These are phyloP conservation scores for Globisporangium cylindrosporum DNA, from an alignment of 352 stramenopile species.

Conservation along the genomic window DNA sequence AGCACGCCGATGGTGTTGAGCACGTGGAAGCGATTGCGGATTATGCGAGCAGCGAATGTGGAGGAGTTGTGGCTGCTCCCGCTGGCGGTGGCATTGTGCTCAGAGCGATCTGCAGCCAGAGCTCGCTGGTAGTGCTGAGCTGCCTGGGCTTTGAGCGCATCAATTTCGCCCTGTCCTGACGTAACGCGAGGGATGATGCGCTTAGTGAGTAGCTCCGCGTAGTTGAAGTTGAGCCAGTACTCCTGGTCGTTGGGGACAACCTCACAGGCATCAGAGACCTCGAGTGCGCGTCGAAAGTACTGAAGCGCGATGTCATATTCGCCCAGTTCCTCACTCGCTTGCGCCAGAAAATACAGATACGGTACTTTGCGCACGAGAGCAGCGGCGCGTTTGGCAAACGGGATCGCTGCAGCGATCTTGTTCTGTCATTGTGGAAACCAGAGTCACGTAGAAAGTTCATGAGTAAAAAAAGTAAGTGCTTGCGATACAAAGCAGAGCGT, in stretches of 20 bases:
- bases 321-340: background rate
- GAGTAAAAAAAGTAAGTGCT: background rate
- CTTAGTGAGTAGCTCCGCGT: constrained; percentile 15
- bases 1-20: constrained; percentile 32
- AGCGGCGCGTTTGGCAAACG: background rate
- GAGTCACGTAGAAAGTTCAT: background rate
- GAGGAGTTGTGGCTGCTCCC: background rate
- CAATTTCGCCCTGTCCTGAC: background rate
- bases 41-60: background rate
- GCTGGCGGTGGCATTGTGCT: background rate
- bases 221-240: constrained; percentile 17
- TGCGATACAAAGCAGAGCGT: background rate
- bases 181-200: constrained; percentile 1
- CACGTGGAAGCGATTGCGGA: constrained; percentile 10
- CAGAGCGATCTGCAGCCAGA: background rate
- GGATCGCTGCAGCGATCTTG: constrained; percentile 3
- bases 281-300: constrained; percentile 10
- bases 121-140: constrained; percentile 13
- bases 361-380: constrained; percentile 2
- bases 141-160: background rate
- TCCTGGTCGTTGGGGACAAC: background rate
- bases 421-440: constrained; percentile 2
- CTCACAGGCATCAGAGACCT: background rate
- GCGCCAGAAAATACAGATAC: constrained; percentile 13
- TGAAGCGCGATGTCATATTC: background rate